These are phyloP conservation scores for Chenopodium quinoa DNA, from an alignment of 148 eudicot species.

Conservation along the genomic window DNA sequence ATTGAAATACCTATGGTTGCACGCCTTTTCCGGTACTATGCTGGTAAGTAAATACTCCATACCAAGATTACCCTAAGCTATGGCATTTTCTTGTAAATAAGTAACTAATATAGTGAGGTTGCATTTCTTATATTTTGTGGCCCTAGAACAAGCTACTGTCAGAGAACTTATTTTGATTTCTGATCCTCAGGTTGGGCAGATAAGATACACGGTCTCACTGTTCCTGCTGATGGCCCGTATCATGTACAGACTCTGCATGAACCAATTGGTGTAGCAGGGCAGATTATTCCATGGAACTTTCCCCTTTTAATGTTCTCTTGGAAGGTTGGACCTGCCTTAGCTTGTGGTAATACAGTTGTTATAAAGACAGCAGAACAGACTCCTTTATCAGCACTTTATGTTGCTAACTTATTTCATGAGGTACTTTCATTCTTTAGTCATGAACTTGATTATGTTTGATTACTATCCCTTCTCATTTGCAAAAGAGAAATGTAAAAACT, in stretches of 20 bases:
- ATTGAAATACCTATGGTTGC: slow-evolving; percentile 65
- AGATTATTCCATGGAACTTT: slow-evolving; percentile 71
- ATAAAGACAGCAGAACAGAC: slow-evolving; percentile 64
- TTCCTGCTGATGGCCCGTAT: slow-evolving; percentile 54
- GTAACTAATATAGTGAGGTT: background rate
- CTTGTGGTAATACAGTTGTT: slow-evolving; percentile 56
- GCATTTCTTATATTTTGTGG: background rate
- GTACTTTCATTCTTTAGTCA: slow-evolving; percentile 23
- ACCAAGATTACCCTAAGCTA: background rate
- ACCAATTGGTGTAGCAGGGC: slow-evolving; percentile 63
- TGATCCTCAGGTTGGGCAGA: slow-evolving; percentile 59
- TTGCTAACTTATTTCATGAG: slow-evolving; percentile 54
- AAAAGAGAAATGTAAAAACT: background rate
- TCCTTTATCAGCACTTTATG: slow-evolving; percentile 58
- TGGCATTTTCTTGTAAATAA: background rate
- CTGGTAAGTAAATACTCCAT: slow-evolving; percentile 38
- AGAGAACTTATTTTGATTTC: background rate
- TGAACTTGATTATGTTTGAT: background rate
- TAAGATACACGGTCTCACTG: slow-evolving; percentile 68
- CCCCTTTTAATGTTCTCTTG: slow-evolving; percentile 67
- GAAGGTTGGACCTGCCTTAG: slow-evolving; percentile 71
- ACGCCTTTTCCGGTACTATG: slow-evolving; percentile 65
- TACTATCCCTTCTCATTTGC: background rate
- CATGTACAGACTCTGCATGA: slow-evolving; percentile 56
- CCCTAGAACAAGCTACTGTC: background rate